phyloP scores from a whole-genome alignment of 768 basidiomycete genomes.

The Suillus tomentosus region DNA sequence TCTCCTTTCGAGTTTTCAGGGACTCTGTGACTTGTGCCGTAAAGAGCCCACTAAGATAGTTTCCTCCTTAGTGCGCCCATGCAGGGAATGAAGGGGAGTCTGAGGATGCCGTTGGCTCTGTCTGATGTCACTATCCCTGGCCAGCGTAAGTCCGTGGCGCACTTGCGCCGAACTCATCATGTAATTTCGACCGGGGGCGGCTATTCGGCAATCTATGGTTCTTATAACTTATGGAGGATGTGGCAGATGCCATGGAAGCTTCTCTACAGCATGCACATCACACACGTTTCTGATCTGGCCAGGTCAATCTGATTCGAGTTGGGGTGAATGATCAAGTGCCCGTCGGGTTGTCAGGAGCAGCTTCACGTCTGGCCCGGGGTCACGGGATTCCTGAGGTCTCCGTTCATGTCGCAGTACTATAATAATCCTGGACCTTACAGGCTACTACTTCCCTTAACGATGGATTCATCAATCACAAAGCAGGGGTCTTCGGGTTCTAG shows the following conservation, averaged over 20 bases:
- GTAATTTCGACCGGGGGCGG: not conserved
- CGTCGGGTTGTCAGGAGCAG: not conserved
- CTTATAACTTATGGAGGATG: not conserved
- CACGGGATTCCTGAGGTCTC: not conserved
- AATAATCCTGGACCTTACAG: not conserved
- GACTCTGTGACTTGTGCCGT: not conserved
- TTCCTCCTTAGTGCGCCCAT: not conserved
- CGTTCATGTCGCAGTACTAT: not conserved
- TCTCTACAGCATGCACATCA: not conserved
- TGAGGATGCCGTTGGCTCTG: not conserved
- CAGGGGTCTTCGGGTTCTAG: not conserved
- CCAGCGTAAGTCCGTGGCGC: not conserved
- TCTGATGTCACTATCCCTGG: not conserved
- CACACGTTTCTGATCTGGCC: not conserved
- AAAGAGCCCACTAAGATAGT: not conserved
- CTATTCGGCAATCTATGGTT: not conserved
- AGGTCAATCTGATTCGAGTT: not conserved
- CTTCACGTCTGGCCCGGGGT: too few species aligned
- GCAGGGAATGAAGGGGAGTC: not conserved
- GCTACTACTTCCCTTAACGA: not conserved
- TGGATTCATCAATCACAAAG: not conserved
- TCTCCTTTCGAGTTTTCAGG: not conserved
- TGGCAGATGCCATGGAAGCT: not conserved
- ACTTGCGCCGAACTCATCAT: not conserved
- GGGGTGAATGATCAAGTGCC: not conserved